Evolutionary conservation across 139 green algal species (phyloP).

Genomic region (Asterochloris erici): DNA sequence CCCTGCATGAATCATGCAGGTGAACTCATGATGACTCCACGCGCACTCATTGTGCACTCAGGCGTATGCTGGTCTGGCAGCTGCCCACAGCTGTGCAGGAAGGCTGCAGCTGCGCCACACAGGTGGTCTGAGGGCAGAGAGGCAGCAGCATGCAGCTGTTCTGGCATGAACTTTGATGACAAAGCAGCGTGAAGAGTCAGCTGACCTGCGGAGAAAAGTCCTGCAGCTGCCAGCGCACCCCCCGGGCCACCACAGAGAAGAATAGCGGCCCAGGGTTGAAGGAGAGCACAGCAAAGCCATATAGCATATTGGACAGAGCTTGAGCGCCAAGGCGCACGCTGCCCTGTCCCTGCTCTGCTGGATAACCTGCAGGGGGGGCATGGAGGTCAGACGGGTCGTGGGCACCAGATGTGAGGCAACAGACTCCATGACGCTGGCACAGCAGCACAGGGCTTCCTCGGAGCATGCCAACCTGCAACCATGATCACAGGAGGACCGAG

Average conservation of each 20-base stretch:
- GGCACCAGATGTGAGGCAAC: too few species aligned
- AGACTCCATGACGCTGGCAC: too few species aligned
- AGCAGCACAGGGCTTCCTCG: too few species aligned
- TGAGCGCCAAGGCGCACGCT: slow-evolving; percentile 30
- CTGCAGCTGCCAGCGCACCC: slow-evolving; percentile 1
- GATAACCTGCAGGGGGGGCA: too few species aligned
- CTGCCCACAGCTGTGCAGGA: neutral
- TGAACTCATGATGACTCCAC: neutral
- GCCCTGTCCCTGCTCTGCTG: neutral
- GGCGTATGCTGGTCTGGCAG: neutral
- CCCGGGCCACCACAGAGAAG: slow-evolving; percentile 9
- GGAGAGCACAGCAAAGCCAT: slow-evolving; percentile 35
- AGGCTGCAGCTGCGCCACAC: neutral
- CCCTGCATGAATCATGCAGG: slow-evolving; percentile 12
- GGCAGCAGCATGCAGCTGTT: too few species aligned
- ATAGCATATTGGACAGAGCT: slow-evolving; percentile 44
- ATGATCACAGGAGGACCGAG: too few species aligned
- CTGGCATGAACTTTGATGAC: neutral
- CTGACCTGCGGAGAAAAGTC: slow-evolving; percentile 34
- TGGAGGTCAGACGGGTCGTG: too few species aligned
- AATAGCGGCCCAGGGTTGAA: slow-evolving; percentile 11
- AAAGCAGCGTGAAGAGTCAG: neutral
- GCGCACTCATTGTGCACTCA: neutral
- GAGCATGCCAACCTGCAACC: too few species aligned
- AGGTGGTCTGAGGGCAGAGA: neutral